Conservation (phyloP, 169 alveolate genomes). For the Eimeria necatrix region DNA sequence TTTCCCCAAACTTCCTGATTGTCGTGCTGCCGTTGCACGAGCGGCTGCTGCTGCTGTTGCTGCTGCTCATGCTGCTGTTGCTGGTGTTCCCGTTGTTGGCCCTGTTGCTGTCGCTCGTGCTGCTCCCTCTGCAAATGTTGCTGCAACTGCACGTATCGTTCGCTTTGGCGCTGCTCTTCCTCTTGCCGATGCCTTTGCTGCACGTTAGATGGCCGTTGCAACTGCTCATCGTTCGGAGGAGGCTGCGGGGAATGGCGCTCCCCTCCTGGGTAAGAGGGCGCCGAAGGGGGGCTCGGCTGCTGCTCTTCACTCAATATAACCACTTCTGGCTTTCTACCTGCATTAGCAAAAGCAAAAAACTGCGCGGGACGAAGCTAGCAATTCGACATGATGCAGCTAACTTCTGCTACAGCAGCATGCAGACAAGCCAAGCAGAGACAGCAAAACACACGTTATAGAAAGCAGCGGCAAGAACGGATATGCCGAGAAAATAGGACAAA, state of each 20-base stretch:
- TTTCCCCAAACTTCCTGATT: no score
- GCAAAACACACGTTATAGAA: neutral
- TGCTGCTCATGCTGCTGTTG: slow-evolving; percentile 29
- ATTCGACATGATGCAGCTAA: no score
- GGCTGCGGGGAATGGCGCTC: neutral
- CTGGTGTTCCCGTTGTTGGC: neutral
- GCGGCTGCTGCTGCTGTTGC: slow-evolving; percentile 33
- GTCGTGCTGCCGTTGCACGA: neutral
- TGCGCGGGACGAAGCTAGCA: no score
- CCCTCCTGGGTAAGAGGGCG: neutral
- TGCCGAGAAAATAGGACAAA: neutral
- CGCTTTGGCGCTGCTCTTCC: neutral
- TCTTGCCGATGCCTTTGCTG: neutral
- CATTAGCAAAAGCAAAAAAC: neutral
- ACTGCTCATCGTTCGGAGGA: neutral
- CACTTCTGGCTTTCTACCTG: slow-evolving; percentile 53
- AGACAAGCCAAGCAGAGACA: neutral
- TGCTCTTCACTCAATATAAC: neutral
- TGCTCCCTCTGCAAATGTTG: neutral
- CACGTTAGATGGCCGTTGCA: neutral
- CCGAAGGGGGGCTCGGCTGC: neutral
- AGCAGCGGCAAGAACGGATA: neutral
- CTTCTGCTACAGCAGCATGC: neutral
- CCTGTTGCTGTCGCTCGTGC: neutral
- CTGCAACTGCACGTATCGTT: neutral